Evolutionary conservation across 257 asterid genomes (phyloP).

Genomic region (Ilex asprella): DNA sequence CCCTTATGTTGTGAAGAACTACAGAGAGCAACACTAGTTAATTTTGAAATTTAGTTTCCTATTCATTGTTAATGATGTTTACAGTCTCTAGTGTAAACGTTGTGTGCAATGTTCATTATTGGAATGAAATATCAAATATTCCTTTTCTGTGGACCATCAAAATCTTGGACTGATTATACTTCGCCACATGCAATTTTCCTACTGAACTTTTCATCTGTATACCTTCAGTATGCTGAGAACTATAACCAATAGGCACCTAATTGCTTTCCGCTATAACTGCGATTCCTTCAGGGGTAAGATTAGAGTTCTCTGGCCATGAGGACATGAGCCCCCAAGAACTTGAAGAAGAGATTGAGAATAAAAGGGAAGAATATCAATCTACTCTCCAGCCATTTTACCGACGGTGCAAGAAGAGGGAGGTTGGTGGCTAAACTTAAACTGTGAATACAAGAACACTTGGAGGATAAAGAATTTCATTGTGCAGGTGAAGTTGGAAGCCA

Average conservation of each 20-base stretch:
- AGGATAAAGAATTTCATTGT: background rate
- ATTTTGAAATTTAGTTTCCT: too few species aligned
- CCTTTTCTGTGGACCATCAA: too few species aligned
- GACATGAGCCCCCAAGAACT: background rate
- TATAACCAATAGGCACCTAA: background rate
- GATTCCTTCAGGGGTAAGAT: background rate
- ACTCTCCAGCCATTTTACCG: background rate
- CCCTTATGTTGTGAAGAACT: too few species aligned
- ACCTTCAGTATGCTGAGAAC: too few species aligned
- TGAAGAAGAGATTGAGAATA: background rate
- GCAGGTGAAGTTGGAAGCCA: constrained; percentile 13
- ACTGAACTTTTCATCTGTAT: too few species aligned
- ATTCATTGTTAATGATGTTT: too few species aligned
- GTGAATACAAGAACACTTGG: background rate
- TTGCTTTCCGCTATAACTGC: background rate
- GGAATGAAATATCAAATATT: too few species aligned
- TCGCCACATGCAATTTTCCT: too few species aligned
- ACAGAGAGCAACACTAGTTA: too few species aligned
- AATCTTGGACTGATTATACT: too few species aligned
- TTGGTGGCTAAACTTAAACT: background rate
- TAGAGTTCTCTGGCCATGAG: background rate
- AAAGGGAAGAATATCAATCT: background rate
- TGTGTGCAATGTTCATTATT: too few species aligned
- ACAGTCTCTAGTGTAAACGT: too few species aligned
- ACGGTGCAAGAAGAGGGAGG: background rate